phyloP scores from a whole-genome alignment of 2,329 filamentous ascomycete species.

The Pseudogymnoascus pannorum region DNA sequence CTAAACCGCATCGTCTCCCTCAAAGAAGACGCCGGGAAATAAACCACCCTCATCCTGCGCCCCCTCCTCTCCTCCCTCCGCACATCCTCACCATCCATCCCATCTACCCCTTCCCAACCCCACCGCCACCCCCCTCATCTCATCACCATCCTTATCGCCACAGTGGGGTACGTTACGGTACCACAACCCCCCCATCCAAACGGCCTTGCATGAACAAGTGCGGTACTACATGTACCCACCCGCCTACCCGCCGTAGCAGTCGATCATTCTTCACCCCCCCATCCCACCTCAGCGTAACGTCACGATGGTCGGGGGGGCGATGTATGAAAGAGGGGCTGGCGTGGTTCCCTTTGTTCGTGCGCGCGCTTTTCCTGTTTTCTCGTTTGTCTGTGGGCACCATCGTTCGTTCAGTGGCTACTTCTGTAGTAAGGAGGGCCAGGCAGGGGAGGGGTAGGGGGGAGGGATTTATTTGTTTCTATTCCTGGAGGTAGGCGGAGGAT shows the following conservation, averaged over 20 bases:
- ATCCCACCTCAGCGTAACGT: background rate
- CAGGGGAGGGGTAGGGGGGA: no score
- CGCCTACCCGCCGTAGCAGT: background rate
- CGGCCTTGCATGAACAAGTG: background rate
- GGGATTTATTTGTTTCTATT: no score
- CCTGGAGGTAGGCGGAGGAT: no score
- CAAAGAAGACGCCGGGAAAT: conserved; percentile 78
- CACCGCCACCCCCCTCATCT: background rate
- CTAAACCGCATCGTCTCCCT: conserved; percentile 87
- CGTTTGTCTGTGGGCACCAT: no score
- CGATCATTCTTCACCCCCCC: background rate
- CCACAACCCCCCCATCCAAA: background rate
- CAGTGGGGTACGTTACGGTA: background rate
- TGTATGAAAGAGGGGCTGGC: no score
- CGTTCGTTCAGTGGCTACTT: background rate
- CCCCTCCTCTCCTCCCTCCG: background rate
- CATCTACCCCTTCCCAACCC: background rate
- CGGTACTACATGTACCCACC: background rate
- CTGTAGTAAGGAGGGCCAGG: background rate
- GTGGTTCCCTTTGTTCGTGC: no score
- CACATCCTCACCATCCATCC: background rate
- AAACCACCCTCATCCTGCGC: background rate
- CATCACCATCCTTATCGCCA: background rate
- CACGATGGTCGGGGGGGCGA: background rate
- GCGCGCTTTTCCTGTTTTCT: no score